Evolutionary conservation across 495 filamentous ascomycete genomes (phyloP), one percentile per base, ranked within the genome.

Genomic region (Entonaema liquescens): DNA sequence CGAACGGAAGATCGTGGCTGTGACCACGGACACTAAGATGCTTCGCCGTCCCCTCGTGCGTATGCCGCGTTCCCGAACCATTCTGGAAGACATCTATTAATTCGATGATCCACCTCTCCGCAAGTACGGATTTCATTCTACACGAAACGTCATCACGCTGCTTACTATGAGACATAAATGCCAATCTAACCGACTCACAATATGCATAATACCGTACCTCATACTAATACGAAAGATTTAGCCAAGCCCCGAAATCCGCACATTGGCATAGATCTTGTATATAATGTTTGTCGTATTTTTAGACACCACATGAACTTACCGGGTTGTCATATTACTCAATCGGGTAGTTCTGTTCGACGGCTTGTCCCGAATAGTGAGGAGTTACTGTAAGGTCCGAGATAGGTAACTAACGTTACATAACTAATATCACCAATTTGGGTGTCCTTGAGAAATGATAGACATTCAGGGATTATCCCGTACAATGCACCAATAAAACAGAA

Each of bases 1-100:
- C 33, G 17, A 42, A 26, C 17, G 47, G 47, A 23, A 71, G 40
- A 67, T 63, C 44, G 59, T 71, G 68, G 63, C 63, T 71, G 59
- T 71, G 63, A 47, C 52, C 50, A 62, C 57, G 44, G 47, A 28
- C 57, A 40, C 15, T 60, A 61, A 29, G 38, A 26, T 58, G 33
- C 31, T 53, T 36, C 52, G 31, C 62, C 62, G 50, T 59, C 49
- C 12, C 12, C 29, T 50, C 15, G 19, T n/a, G n/a, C 38, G 49
- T 62, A 40, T n/a, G 29, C 68, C 54, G 53, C 59, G 42, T 59
- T 55, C 59, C 68, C 58, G 68, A 67, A 67, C 47, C 50, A 25
- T 71, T 71, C 68, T 71, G 53, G 63, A 71, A 71, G 7, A 71
- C 21, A 58, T 62, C 38, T 35, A 58, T 50, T 38, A 25, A 52